A percentile compares a stretch with the other conserved stretches of the same genome.
These are phyloP conservation scores for Irpex lacteus DNA, from an alignment of 1,284 basidiomycete species.

Conservation along the genomic window DNA sequence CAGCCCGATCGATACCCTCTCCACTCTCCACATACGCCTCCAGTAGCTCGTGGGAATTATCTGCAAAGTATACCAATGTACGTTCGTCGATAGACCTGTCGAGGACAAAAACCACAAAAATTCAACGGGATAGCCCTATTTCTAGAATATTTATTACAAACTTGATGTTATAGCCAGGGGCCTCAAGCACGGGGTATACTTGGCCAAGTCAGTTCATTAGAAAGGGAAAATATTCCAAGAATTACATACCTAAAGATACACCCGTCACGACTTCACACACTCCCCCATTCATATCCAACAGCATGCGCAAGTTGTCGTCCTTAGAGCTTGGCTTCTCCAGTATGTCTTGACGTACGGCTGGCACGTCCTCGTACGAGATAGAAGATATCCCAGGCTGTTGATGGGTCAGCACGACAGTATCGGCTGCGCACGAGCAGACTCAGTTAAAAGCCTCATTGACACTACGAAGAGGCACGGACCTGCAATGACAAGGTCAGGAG, in stretches of 20 bases:
- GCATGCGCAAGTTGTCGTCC: conserved; percentile 85
- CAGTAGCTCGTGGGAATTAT: conserved; percentile 65
- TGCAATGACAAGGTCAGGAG: conserved; percentile 92
- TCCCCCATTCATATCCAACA: conserved; percentile 83
- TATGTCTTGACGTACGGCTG: conserved; percentile 58
- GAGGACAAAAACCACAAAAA: too few species aligned
- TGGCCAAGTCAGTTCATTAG: background rate
- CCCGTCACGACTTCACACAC: conserved; percentile 92
- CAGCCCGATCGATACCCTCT: conserved; percentile 90
- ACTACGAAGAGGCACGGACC: conserved; percentile 42
- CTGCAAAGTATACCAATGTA: conserved; percentile 77
- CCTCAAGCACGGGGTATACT: conserved; percentile 82
- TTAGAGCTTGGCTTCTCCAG: conserved; percentile 87
- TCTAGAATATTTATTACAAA: conserved; percentile 30
- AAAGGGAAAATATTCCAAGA: background rate
- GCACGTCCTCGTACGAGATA: conserved; percentile 45
- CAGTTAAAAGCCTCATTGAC: background rate
- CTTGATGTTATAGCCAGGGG: conserved; percentile 87
- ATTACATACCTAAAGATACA: conserved; percentile 66
- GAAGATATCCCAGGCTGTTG: conserved; percentile 56
- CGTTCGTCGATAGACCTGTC: conserved; percentile 80
- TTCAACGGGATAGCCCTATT: too few species aligned
- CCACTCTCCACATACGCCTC: conserved; percentile 86
- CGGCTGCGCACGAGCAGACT: conserved; percentile 50
- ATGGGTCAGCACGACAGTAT: conserved; percentile 88